phyloP scores from a whole-genome alignment of 169 alveolate species.

The Cyclospora cayetanensis region DNA sequence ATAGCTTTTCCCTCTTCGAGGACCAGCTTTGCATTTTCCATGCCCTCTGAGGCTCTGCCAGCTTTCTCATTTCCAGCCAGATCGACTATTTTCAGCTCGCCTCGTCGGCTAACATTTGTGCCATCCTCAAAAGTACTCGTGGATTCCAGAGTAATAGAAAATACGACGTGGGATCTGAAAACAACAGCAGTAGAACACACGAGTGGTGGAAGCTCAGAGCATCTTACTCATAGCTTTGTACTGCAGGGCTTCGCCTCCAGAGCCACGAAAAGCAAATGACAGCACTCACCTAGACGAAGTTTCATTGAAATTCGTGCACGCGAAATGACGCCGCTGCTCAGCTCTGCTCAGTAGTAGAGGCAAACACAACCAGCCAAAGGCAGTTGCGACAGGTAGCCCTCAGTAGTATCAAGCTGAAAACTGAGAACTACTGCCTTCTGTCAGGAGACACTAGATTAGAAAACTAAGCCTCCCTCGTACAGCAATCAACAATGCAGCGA shows the following conservation, averaged over 20 bases:
- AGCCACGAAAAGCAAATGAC: neutral
- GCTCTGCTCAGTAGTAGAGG: conserved; percentile 70
- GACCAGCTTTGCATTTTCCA: conserved; percentile 79
- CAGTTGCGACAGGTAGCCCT: no score
- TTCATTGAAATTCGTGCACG: conserved; percentile 86
- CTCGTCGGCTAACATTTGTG: conserved; percentile 78
- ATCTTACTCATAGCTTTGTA: neutral
- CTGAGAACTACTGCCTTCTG: no score
- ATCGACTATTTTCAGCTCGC: conserved; percentile 81
- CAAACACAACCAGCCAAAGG: no score
- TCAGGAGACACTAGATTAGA: no score
- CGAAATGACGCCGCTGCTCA: conserved; percentile 85
- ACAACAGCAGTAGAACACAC: neutral
- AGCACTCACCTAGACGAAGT: conserved; percentile 77
- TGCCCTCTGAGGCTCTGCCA: conserved; percentile 83
- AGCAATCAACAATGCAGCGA: neutral
- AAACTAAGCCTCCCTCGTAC: neutral
- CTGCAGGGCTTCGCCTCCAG: neutral
- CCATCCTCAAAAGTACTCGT: conserved; percentile 79
- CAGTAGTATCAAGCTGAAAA: neutral
- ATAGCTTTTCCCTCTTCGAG: conserved; percentile 83
- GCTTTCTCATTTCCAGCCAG: conserved; percentile 84
- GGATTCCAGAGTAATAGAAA: conserved; percentile 81
- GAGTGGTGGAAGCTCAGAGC: neutral
- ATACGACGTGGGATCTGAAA: conserved; percentile 85